Base-by-base conservation (phyloP, 2,329 filamentous ascomycete species). In the Trichophyton equinum region DNA sequence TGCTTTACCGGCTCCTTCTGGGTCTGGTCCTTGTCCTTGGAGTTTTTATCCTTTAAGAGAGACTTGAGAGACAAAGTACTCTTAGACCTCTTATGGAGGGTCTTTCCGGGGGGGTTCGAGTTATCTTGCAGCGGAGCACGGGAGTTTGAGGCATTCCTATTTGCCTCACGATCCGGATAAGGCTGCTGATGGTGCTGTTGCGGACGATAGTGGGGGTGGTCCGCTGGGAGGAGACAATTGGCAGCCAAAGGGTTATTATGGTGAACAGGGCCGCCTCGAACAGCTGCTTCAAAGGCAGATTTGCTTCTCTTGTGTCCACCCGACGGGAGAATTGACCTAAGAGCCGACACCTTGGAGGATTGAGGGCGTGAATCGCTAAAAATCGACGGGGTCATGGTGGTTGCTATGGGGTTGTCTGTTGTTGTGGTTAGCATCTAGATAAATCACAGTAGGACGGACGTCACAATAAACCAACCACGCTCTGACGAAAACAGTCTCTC, bases 11-110 rank as follows among this genome's bases (percentile, higher is more conserved):
- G 57, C 44, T 72, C 71, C 44, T 69, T 72, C 27, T 68, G 60
- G 57, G 71, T 72, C 18, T 62, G 62, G 27, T 77, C 74, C 63
- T 75, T 62, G 33, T 77, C 74, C 63, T 75, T 79, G 57, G 76
- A 76, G 65, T 77, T 78, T 61, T 78, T 78, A 61, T 76, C 76
- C 57, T 67, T 72, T 57, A 71, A 67, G 57, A 82, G 67, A 0
- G 79, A 78, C 58, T 78, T 78, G 58, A 82, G 72, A 15, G 79
- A 81, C 1, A 81, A 76, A 0, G 79, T 74, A 67, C 80, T 81
- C 64, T 80, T 77, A 0, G 79, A 80, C 68, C 80, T 81, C 70
- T 80, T 81, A 67, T 81, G 78, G 59, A 79, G 63, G 2, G 67
- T 65, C 15, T 61, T 71, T 65, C 71, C 75, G 63, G 67, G 67